These are phyloP conservation scores for Coffea humblotiana DNA, from an alignment of 305 asterid genomes.

Conservation along the genomic window DNA sequence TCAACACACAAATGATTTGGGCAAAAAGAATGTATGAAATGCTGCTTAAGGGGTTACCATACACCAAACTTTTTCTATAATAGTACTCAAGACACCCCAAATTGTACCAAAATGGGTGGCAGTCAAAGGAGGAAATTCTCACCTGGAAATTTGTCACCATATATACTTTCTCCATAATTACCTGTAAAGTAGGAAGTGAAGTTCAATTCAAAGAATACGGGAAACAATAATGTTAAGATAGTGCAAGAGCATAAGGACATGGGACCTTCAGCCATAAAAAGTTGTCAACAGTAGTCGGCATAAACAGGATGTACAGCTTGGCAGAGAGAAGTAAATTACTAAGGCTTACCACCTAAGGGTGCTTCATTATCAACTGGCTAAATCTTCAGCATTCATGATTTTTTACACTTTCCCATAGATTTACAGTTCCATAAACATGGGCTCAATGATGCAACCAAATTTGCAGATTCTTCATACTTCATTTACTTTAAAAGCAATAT, in stretches of 20 bases:
- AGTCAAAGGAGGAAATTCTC: constrained; percentile 18
- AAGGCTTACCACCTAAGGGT: too few species aligned
- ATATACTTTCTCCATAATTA: constrained; percentile 76
- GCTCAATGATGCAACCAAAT: background rate
- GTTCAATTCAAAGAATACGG: constrained; percentile 10
- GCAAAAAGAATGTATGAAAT: constrained; percentile 40
- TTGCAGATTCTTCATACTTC: background rate
- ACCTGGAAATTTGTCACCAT: constrained; percentile 67
- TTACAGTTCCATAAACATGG: background rate
- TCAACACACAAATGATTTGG: constrained; percentile 54
- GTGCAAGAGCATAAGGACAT: background rate
- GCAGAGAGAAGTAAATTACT: background rate
- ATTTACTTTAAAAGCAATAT: background rate
- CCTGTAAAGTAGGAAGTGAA: constrained; percentile 43
- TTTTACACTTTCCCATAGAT: background rate
- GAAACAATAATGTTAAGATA: background rate
- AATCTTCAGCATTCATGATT: background rate
- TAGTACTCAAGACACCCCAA: background rate
- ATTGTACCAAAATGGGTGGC: background rate
- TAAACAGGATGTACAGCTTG: background rate
- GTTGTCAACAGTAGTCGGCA: background rate
- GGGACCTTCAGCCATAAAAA: background rate
- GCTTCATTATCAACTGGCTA: background rate
- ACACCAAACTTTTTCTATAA: constrained; percentile 4
- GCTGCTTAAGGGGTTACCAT: constrained; percentile 6